A percentile compares a stretch with the other conserved stretches of the same genome.
Evolutionary conservation across 2,329 filamentous ascomycete genomes (phyloP).

Genomic region (Massarina eburnea): DNA sequence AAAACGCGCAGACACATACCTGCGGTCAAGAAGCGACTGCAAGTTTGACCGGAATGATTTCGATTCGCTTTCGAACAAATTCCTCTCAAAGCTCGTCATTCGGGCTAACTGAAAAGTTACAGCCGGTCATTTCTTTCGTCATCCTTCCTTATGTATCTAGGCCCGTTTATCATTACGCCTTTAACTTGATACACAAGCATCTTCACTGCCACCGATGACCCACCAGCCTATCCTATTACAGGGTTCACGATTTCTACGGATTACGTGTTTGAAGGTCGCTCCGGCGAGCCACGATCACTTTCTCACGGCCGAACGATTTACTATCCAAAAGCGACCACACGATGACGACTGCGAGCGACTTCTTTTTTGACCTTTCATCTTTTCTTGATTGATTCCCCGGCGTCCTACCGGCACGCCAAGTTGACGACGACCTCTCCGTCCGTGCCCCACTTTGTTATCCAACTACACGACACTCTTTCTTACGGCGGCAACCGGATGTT

Average conservation of each 20-base stretch:
- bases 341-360: constrained; percentile 14
- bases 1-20: constrained; percentile 71
- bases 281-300: constrained; percentile 20
- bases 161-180: constrained; percentile 19
- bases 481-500: constrained; percentile 23
- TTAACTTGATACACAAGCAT: constrained; percentile 20
- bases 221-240: constrained; percentile 23
- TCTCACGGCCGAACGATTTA: constrained; percentile 38
- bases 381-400: constrained; percentile 41
- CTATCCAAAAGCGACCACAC: constrained; percentile 28
- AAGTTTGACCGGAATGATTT: constrained; percentile 92
- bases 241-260: constrained; percentile 32
- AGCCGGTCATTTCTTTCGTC: constrained; percentile 8
- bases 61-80: constrained; percentile 95
- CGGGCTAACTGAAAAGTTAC: constrained; percentile 70
- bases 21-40: constrained; percentile 74
- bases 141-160: constrained; percentile 11
- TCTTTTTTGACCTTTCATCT: constrained; percentile 21
- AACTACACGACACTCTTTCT: constrained; percentile 33
- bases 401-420: constrained; percentile 37
- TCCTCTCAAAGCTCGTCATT: constrained; percentile 93
- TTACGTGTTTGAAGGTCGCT: constrained; percentile 35
- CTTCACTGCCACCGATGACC: constrained; percentile 30
- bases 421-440: constrained; percentile 30
- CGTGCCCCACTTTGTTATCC: constrained; percentile 19